Conservation (phyloP, 768 basidiomycete species). For the Leccinum uliginosum region DNA sequence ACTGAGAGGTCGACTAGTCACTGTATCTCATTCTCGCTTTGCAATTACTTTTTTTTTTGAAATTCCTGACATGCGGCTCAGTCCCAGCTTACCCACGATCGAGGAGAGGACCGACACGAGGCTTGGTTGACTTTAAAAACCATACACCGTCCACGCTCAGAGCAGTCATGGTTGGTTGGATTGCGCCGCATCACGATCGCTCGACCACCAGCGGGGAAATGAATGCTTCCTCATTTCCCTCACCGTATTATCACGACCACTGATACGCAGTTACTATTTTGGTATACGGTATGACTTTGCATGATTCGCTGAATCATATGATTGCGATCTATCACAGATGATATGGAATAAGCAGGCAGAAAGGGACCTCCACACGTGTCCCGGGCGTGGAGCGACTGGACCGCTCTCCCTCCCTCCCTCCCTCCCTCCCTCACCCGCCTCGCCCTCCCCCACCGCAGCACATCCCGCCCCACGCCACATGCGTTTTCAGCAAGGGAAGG, state of each 20-base stretch:
- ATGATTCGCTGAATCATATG: not conserved
- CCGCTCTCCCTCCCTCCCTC: too few species aligned
- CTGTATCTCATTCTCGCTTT: too few species aligned
- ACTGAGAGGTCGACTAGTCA: constrained; percentile 10
- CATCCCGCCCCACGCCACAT: not conserved
- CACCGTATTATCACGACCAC: constrained; percentile 1
- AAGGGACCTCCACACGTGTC: constrained; percentile 7
- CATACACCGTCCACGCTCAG: not conserved
- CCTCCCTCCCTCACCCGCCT: too few species aligned
- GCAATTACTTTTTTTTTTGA: not conserved
- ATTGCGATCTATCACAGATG: constrained; percentile 2
- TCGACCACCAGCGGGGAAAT: constrained; percentile 4
- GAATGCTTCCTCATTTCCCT: constrained; percentile 19
- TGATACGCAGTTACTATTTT: not conserved
- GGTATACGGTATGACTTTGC: too few species aligned
- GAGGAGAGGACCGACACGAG: constrained; percentile 14
- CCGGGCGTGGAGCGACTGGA: not conserved
- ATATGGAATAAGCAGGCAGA: not conserved
- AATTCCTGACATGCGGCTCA: constrained; percentile 1
- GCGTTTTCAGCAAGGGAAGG: not conserved
- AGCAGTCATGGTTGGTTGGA: not conserved
- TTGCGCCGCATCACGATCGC: constrained; percentile 9
- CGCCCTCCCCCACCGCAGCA: not conserved
- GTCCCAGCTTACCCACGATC: constrained; percentile 15
- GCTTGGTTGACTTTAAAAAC: constrained; percentile 1